phyloP scores from a whole-genome alignment of 192 early-diverging fungal species.

The Umbelopsis sp. region DNA sequence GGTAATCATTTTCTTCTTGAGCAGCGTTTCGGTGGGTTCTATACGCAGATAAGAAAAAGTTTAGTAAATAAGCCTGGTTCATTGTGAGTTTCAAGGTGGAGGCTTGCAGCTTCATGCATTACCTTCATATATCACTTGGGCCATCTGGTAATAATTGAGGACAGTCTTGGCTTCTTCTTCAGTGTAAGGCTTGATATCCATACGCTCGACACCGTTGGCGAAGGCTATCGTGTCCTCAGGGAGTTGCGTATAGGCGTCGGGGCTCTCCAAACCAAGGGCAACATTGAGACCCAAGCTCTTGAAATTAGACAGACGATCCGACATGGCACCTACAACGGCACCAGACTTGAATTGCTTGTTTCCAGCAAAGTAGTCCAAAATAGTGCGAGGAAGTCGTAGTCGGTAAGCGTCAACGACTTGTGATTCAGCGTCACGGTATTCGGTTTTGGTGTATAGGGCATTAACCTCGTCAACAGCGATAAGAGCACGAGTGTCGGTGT shows the following conservation, averaged over 20 bases:
- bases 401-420: slow-evolving; percentile 43
- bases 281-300: slow-evolving; percentile 45
- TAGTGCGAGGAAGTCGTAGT: slow-evolving; percentile 44
- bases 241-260: slow-evolving; percentile 41
- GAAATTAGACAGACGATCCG: slow-evolving; percentile 22
- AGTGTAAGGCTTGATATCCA: slow-evolving; percentile 46
- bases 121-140: slow-evolving; percentile 26
- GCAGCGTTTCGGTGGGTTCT: slow-evolving; percentile 22
- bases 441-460: slow-evolving; percentile 49
- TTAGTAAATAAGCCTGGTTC: slow-evolving; percentile 27
- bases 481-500: slow-evolving; percentile 48
- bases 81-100: slow-evolving; percentile 33
- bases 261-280: slow-evolving; percentile 36
- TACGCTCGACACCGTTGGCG: slow-evolving; percentile 35
- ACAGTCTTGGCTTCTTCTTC: slow-evolving; percentile 47
- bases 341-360: slow-evolving; percentile 43
- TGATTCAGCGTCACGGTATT: slow-evolving; percentile 44
- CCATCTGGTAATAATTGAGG: slow-evolving; percentile 51
- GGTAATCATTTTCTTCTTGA: slow-evolving; percentile 16
- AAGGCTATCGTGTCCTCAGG: slow-evolving; percentile 34
- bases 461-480: slow-evolving; percentile 58
- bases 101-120: slow-evolving; percentile 35
- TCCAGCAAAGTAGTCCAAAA: slow-evolving; percentile 54
- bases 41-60: neutral
- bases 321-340: slow-evolving; percentile 47